Evolutionary conservation across 805 yeast species (phyloP).

Genomic region (Starmerella ratchasimensis): DNA sequence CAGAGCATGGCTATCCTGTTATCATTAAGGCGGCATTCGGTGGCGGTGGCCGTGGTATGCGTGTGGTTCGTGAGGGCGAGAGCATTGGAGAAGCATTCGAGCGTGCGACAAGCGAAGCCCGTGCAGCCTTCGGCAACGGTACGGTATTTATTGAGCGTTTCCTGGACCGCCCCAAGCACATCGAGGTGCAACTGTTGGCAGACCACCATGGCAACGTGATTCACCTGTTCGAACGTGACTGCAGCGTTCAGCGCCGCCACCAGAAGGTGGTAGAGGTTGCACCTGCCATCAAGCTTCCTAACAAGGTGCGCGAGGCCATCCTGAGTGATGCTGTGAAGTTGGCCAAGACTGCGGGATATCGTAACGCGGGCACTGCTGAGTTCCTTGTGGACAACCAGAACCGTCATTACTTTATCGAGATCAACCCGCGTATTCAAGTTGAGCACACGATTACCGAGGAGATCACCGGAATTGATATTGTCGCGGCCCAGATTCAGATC

Average conservation of each 20-base stretch:
- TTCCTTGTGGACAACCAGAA: slow-evolving; percentile 84
- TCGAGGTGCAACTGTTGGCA: slow-evolving; percentile 91
- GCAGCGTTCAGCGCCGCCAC: slow-evolving; percentile 99
- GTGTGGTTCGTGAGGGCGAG: slow-evolving; percentile 96
- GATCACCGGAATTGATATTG: slow-evolving; percentile 94
- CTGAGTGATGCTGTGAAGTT: slow-evolving; percentile 87
- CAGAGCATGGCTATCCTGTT: slow-evolving; percentile 82
- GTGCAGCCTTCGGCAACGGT: slow-evolving; percentile 94
- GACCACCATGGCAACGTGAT: slow-evolving; percentile 89
- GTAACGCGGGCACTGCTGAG: slow-evolving; percentile 98
- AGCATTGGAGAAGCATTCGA: slow-evolving; percentile 79
- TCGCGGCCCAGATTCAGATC: slow-evolving; percentile 96
- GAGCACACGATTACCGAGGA: slow-evolving; percentile 99
- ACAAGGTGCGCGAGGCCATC: slow-evolving; percentile 76
- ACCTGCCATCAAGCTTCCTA: slow-evolving; percentile 84
- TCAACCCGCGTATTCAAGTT: slow-evolving; percentile 95
- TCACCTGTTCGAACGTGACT: slow-evolving; percentile 93
- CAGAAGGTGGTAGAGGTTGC: slow-evolving; percentile 98
- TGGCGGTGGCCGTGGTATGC: slow-evolving; percentile 99
- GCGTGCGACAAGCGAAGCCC: slow-evolving; percentile 90
- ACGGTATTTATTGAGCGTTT: slow-evolving; percentile 96
- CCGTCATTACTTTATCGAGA: slow-evolving; percentile 94
- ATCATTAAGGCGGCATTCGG: slow-evolving; percentile 98
- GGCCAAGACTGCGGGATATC: slow-evolving; percentile 76
- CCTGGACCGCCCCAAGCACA: slow-evolving; percentile 90